These are phyloP conservation scores for Rosa persica DNA, from an alignment of 306 rosid species.

Conservation along the genomic window DNA sequence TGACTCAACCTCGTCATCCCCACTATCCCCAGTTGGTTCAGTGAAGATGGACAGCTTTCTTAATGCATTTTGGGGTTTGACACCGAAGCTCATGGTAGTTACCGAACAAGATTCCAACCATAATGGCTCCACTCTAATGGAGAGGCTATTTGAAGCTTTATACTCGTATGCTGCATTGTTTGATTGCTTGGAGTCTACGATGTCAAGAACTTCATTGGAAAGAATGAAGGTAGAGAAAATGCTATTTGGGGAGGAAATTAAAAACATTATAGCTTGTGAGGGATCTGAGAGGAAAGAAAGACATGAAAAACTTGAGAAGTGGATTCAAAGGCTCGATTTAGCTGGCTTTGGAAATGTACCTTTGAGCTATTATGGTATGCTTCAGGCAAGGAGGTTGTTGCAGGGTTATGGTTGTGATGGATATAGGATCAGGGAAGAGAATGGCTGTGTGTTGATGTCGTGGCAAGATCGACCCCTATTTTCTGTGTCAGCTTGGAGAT, in stretches of 20 bases:
- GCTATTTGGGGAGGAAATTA: conserved; percentile 84
- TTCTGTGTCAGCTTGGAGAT: conserved; percentile 82
- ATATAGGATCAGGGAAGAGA: conserved; percentile 75
- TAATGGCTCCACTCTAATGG: conserved; percentile 78
- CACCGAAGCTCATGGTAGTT: conserved; percentile 74
- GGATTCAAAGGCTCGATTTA: conserved; percentile 72
- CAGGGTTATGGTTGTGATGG: conserved; percentile 81
- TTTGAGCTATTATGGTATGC: conserved; percentile 68
- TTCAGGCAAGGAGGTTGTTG: conserved; percentile 63
- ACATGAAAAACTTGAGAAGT: conserved; percentile 75
- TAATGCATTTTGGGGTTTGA: conserved; percentile 71
- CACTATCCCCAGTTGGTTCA: conserved; percentile 37
- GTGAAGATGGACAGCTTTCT: conserved; percentile 61
- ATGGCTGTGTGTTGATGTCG: conserved; percentile 58
- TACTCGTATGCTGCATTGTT: conserved; percentile 79
- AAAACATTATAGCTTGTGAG: conserved; percentile 86
- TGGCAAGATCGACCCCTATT: conserved; percentile 85
- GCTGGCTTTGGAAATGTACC: conserved; percentile 59
- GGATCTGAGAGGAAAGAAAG: conserved; percentile 83
- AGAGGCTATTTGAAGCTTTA: conserved; percentile 74
- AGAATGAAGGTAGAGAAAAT: conserved; percentile 86
- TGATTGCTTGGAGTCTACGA: conserved; percentile 81
- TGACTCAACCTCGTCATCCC: conserved; percentile 68
- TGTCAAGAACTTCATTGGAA: conserved; percentile 71
- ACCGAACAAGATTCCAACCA: conserved; percentile 87